Evolutionary conservation across 768 basidiomycete genomes (phyloP), one percentile per base, ranked within the genome.

Genomic region (Termitomyces sp.): DNA sequence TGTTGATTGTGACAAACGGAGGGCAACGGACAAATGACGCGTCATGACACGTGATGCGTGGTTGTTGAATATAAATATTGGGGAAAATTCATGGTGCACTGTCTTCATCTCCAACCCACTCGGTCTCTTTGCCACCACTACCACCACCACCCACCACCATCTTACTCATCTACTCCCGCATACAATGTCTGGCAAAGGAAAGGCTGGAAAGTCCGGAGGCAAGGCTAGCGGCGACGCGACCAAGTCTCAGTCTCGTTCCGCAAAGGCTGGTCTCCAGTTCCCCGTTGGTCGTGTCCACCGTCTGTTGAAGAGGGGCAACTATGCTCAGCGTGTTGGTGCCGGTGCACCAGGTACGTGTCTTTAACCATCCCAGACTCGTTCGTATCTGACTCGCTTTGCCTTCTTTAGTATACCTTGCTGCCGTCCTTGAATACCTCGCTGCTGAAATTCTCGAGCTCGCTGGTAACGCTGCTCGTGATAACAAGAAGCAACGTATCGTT

Each of bases 381-480:
- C n/a, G n/a, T n/a, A n/a, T n/a, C n/a, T n/a, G n/a, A n/a, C n/a
- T n/a, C n/a, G n/a, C n/a, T 54, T 58, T 39, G 34, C 61, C 54
- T 50, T 62, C 60, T 34, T 10, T 53, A 89, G 91, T 95, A 51
- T 94, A 95, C 76, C 86, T 94, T 55, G 92, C 92, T 36, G 91
- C 91, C 20, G 92, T 94, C 60, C 86, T 95, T 56, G 93, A 94
- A 75, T 93, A 95, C 71, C 87, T 95, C 60, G 89, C 92, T 59
- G 93, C 93, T 46, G 93, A 95, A 74, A 94, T 95, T 72, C 87
- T 95, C 62, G 93, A 95, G 72, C 81, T 95, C 37, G 93, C 93
- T 61, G 93, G 93, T 40, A 90, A 91, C 65, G 90, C 91, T 16
- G 91, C 87, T 30, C 83, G 87, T 59, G 87, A 86, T 72, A 88